Base-by-base conservation (phyloP, 2,329 filamentous ascomycete genomes). In the Orbilia blumenaviensis region DNA sequence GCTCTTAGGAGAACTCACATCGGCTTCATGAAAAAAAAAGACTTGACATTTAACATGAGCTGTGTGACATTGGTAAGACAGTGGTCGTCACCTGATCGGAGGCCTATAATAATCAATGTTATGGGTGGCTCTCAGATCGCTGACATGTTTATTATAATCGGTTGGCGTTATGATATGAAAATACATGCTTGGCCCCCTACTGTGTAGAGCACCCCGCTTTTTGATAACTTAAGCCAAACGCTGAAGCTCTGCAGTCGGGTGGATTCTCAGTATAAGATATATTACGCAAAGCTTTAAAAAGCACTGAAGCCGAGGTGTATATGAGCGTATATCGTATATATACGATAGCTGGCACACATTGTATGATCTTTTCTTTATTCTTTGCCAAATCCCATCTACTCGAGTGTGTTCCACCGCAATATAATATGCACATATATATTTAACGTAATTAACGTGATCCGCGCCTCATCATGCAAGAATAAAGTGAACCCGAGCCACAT, bases 51-150 rank as follows among this genome's bases (percentile, higher is more conserved):
- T 61, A 25, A 41, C 10, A 44, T 50, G 6, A 12, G 10, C 29
- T 56, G 18, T 23, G 18, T 56, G 32, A 38, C 25, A 56, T 69
- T 62, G 14, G 23, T 29, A 62, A 62, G 42, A 14, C 9, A 23
- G 5, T n/a, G 14, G 16, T 23, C 52, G 52, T 71, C 66, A 63
- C 56, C 56, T 63, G 44, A 56, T 71, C 41, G 18, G 12, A 29
- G 18, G 25, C 14, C 34, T 69, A 71, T 71, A 63, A 21, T n/a
- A 27, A 25, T 32, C 3, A 44, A 34, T 38, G 29, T 63, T 71
- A 71, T 71, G 36, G 66, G 18, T 63, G 58, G 46, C 34, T 38
- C 66, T 71, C 58, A 63, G 58, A 71, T 71, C 58, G 18, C 52
- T 38, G 14, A 14, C 12, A n/a, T 18, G 2, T 10, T 10, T 14